These are phyloP conservation scores for Pleurotus tuber-regium DNA, from an alignment of 768 basidiomycete species.

Conservation along the genomic window DNA sequence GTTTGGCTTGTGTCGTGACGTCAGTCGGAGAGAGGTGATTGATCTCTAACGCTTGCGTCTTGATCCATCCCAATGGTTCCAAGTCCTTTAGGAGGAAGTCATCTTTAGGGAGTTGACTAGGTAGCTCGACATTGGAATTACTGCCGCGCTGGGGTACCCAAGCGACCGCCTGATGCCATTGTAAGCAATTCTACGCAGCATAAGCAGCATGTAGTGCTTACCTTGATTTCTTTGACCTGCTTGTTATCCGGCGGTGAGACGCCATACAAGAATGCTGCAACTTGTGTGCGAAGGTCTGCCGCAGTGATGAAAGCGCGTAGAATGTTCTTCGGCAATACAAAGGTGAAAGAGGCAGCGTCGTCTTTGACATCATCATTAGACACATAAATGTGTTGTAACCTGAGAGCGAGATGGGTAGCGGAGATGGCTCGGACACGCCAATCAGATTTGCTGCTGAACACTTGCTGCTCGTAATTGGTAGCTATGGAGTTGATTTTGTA, in stretches of 20 bases:
- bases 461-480: conserved; percentile 96
- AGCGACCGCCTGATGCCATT: conserved; percentile 61
- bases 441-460: conserved; percentile 99
- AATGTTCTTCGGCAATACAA: conserved; percentile 96
- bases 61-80: conserved; percentile 94
- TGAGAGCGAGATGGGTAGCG: conserved; percentile 92
- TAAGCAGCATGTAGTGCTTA: conserved; percentile 18
- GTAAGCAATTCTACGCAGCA: not conserved
- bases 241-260: conserved; percentile 92
- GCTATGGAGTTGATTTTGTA: no score
- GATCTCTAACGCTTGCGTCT: conserved; percentile 93
- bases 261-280: conserved; percentile 93
- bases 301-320: conserved; percentile 91
- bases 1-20: conserved; percentile 90
- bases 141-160: conserved; percentile 98
- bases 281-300: conserved; percentile 93
- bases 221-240: conserved; percentile 98
- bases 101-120: conserved; percentile 86
- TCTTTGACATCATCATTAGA: conserved; percentile 99
- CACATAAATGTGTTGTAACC: conserved; percentile 97
- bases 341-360: conserved; percentile 92
- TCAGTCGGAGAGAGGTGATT: conserved; percentile 92
- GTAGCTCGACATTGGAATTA: conserved; percentile 92
- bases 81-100: conserved; percentile 94
- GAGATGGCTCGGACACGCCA: conserved; percentile 99